Base-by-base conservation (phyloP, 768 basidiomycete genomes). In the Tulasnella sp. region DNA sequence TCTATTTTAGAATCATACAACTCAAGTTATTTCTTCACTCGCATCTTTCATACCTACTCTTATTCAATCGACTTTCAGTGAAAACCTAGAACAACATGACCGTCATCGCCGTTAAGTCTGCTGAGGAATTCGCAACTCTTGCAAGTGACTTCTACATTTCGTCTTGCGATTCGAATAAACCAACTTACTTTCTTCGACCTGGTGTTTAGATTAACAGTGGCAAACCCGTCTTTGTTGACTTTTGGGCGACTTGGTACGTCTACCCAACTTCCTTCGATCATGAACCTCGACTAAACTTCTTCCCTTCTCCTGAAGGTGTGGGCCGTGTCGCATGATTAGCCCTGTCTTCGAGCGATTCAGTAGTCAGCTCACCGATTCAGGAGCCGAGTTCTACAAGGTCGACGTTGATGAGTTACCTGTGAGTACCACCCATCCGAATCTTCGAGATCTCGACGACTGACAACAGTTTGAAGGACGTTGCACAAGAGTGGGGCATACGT, bases 161-260 rank as follows among this genome's bases (percentile, higher is more conserved):
- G 5, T 18, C 10, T 20, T 18, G 5, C 5, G 5, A n/a, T 55
- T 6, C 5, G 16, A 55, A 7, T n/a, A 20, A 20, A 44, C 51
- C 51, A 18, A 20, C 51, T 55, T n/a, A 55, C 51, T 6, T 5
- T 18, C 10, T 18, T 55, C 23, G 51, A 10, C 4, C 18, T 13
- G 70, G 18, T 32, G 70, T 32, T 9, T 15, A 71, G 70, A 26
- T 71, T 26, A 71, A 71, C 40, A 37, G 70, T 23, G 70, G 40
- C 40, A 42, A 71, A 32, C 4, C 35, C 20, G 40, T 37, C 23
- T 37, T 71, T 29, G 35, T 71, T 42, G 70, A 71, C 70, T 71
- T 71, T 32, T 71, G 70, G 70, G 70, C 70, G 18, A 71, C 70
- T 13, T 71, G 70, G 70, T 71, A 71, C 5, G 40, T 71, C 9